Evolutionary conservation across 352 stramenopile species (phyloP).

Genomic region (Globisporangium splendens): DNA sequence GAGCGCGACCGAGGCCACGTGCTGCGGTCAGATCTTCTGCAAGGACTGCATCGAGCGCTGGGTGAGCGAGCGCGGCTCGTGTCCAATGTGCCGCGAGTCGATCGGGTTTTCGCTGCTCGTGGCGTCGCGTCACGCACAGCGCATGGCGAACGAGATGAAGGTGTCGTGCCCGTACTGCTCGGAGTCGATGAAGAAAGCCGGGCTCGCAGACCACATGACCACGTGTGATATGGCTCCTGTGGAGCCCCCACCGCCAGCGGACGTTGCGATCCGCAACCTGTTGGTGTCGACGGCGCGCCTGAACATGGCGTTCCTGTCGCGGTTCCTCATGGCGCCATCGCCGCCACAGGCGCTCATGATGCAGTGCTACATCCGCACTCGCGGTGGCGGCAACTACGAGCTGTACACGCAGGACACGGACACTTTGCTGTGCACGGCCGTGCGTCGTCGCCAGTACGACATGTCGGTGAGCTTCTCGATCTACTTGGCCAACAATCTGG

Average conservation of each 20-base stretch:
- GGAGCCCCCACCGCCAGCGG: conserved; percentile 66
- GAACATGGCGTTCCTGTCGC: conserved; percentile 43
- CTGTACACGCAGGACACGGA: conserved; percentile 82
- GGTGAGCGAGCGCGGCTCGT: conserved; percentile 77
- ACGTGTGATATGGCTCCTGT: conserved; percentile 64
- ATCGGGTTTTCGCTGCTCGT: conserved; percentile 69
- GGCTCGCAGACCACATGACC: conserved; percentile 56
- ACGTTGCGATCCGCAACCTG: conserved; percentile 62
- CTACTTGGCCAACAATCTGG: conserved; percentile 52
- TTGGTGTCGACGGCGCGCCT: conserved; percentile 56
- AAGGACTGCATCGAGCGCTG: conserved; percentile 82
- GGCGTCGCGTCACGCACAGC: conserved; percentile 63
- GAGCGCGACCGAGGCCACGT: conserved; percentile 67
- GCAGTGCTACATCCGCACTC: conserved; percentile 86
- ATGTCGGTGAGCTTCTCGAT: conserved; percentile 87
- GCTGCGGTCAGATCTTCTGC: conserved; percentile 84
- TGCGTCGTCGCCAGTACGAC: conserved; percentile 80
- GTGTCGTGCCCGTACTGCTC: conserved; percentile 65
- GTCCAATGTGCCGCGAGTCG: conserved; percentile 76
- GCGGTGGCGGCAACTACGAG: conserved; percentile 79
- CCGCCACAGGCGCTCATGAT: conserved; percentile 68
- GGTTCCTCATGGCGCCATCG: conserved; percentile 58
- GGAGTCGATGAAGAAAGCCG: conserved; percentile 70
- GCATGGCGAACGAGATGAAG: conserved; percentile 87
- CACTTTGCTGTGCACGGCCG: conserved; percentile 69